These are phyloP conservation scores for Candida stauntonica DNA, from an alignment of 805 yeast genomes.

Conservation along the genomic window DNA sequence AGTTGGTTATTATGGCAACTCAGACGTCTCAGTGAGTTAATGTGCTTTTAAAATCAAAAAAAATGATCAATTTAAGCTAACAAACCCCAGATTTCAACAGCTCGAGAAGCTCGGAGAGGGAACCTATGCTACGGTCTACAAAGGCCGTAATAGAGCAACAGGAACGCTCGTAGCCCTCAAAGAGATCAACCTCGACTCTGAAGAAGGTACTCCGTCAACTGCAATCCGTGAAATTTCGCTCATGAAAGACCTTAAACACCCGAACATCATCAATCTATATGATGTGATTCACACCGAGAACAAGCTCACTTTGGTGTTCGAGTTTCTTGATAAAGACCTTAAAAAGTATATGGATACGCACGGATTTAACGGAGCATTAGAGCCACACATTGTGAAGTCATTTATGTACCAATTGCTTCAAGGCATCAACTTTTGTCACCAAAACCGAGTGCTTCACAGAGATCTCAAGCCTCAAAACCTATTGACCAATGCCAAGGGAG, in stretches of 20 bases:
- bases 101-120: conserved; percentile 91
- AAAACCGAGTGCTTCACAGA: conserved; percentile 61
- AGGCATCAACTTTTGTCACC: conserved; percentile 72
- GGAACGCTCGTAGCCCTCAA: conserved; percentile 92
- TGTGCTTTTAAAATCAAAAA: no score
- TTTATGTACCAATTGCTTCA: conserved; percentile 91
- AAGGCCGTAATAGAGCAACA: conserved; percentile 79
- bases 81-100: conserved; percentile 27
- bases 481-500: conserved; percentile 84
- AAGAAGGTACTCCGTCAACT: conserved; percentile 96
- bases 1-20: conserved; percentile 11
- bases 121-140: conserved; percentile 98
- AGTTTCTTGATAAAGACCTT: conserved; percentile 87
- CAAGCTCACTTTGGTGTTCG: conserved; percentile 90
- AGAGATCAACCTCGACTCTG: conserved; percentile 91
- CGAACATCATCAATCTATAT: conserved; percentile 84
- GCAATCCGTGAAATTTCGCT: conserved; percentile 95
- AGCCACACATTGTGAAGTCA: conserved; percentile 77
- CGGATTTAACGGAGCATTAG: conserved; percentile 84
- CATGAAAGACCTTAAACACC: conserved; percentile 92
- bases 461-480: conserved; percentile 94
- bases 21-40: conserved; percentile 26
- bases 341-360: conserved; percentile 91
- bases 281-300: conserved; percentile 97
- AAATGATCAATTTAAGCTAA: no score